Conservation (phyloP, 441 rosid species). For the Dalechampia spathulata region DNA sequence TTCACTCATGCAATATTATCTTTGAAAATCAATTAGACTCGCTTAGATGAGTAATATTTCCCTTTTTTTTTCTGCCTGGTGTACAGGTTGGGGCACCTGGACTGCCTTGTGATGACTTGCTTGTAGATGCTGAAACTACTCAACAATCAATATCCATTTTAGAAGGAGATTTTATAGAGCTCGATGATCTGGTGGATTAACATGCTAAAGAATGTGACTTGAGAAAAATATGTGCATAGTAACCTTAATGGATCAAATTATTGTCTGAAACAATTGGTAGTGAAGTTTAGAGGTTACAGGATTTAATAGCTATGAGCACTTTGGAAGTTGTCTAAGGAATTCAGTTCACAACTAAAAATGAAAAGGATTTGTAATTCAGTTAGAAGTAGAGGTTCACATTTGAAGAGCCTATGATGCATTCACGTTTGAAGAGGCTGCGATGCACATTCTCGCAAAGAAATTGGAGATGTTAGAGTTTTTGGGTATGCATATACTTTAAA, state of each 20-base stretch:
- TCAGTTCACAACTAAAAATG: constrained; percentile 5
- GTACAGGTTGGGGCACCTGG: constrained; percentile 29
- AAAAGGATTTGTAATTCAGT: background rate
- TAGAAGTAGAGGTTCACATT: constrained; percentile 1
- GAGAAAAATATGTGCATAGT: constrained; percentile 7
- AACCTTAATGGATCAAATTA: constrained; percentile 10
- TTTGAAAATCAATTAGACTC: background rate
- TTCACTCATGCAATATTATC: background rate
- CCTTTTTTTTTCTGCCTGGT: constrained; percentile 10
- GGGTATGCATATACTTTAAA: constrained; percentile 4
- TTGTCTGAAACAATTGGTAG: constrained; percentile 6
- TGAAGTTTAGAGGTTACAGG: constrained; percentile 2
- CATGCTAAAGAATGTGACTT: background rate
- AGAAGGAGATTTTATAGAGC: constrained; percentile 39
- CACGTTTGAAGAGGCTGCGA: background rate
- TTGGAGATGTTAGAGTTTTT: constrained; percentile 5
- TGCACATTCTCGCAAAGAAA: background rate
- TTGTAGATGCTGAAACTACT: constrained; percentile 13
- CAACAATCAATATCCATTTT: constrained; percentile 21
- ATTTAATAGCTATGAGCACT: background rate
- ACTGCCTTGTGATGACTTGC: constrained; percentile 12
- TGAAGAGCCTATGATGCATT: background rate
- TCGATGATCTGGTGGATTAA: constrained; percentile 37
- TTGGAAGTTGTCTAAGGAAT: constrained; percentile 6
- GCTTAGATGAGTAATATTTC: background rate